Conservation (phyloP, 2,329 filamentous ascomycete species). For the Ophiostoma angusticollis region DNA sequence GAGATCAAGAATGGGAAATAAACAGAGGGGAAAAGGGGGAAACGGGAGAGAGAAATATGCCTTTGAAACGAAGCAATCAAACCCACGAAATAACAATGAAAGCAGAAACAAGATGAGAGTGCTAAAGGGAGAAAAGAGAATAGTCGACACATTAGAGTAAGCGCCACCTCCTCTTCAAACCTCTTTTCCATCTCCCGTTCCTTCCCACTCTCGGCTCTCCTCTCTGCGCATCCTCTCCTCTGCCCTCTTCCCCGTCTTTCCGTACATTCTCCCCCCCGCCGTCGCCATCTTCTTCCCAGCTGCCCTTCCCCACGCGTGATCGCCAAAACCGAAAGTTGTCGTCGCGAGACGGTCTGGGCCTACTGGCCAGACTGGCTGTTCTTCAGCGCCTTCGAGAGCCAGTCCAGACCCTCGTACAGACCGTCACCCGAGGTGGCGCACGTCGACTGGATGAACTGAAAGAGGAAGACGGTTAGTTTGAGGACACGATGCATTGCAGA, state of each 20-base stretch:
- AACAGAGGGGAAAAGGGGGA: constrained; percentile 10
- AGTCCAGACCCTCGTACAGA: constrained; percentile 66
- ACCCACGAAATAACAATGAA: constrained; percentile 1
- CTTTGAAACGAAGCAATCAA: constrained; percentile 8
- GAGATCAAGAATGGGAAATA: constrained; percentile 7
- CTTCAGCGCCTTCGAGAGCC: constrained; percentile 71
- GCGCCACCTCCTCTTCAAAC: background rate
- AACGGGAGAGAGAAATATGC: constrained; percentile 18
- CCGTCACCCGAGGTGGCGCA: constrained; percentile 76
- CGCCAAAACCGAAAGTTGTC: too few relatives aligned
- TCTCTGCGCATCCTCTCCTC: too few relatives aligned
- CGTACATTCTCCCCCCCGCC: background rate
- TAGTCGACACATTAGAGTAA: too few relatives aligned
- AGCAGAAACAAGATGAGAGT: constrained; percentile 9
- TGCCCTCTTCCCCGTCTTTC: background rate
- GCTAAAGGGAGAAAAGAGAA: constrained; percentile 23
- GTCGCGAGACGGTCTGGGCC: too few relatives aligned
- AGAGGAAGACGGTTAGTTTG: constrained; percentile 75
- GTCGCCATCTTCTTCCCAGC: constrained; percentile 3
- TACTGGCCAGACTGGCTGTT: constrained; percentile 33
- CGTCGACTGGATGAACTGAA: constrained; percentile 67
- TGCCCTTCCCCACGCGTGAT: too few relatives aligned
- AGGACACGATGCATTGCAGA: constrained; percentile 84
- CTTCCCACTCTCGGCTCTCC: background rate
- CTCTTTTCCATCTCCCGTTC: background rate